Conservation (phyloP, 1,284 basidiomycete species). For the Pseudozyma sp. region DNA sequence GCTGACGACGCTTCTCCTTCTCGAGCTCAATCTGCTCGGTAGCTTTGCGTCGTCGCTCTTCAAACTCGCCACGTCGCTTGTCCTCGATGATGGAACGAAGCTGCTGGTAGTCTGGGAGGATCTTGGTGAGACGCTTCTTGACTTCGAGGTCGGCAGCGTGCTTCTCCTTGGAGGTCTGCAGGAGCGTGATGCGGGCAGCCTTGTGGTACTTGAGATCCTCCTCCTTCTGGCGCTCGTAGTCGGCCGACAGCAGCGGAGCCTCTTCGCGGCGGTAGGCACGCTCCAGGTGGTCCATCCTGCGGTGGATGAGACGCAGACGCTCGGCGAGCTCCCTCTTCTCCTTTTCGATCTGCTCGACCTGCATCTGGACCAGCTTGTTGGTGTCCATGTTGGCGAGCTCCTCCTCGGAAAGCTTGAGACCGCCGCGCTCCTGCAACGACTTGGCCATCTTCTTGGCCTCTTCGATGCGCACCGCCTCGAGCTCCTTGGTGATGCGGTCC, state of each 20-base stretch:
- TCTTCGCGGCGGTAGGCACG: constrained; percentile 96
- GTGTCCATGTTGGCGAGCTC: constrained; percentile 85
- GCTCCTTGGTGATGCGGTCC: constrained; percentile 83
- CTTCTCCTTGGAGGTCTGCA: constrained; percentile 75
- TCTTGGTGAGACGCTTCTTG: constrained; percentile 81
- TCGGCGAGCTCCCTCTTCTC: constrained; percentile 91
- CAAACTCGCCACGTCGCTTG: constrained; percentile 79
- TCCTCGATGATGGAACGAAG: constrained; percentile 76
- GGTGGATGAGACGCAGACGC: constrained; percentile 83
- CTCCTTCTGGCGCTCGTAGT: constrained; percentile 85
- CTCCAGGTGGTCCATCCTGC: constrained; percentile 94
- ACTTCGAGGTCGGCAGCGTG: constrained; percentile 80
- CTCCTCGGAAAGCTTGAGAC: constrained; percentile 84
- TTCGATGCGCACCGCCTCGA: constrained; percentile 83
- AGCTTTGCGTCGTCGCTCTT: constrained; percentile 76
- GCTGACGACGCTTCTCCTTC: constrained; percentile 77
- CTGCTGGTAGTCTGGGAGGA: constrained; percentile 80
- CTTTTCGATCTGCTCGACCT: constrained; percentile 82
- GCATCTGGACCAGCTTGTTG: constrained; percentile 86
- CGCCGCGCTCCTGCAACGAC: constrained; percentile 84
- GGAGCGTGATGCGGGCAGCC: constrained; percentile 70
- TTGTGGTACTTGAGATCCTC: constrained; percentile 78
- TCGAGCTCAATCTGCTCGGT: constrained; percentile 83
- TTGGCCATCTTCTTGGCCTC: constrained; percentile 92
- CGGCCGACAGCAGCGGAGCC: constrained; percentile 83